Percentiles rank a stretch among this genome's conserved stretches.
These are phyloP conservation scores for Daldinia decipiens DNA, from an alignment of 495 filamentous ascomycete genomes.

Conservation along the genomic window DNA sequence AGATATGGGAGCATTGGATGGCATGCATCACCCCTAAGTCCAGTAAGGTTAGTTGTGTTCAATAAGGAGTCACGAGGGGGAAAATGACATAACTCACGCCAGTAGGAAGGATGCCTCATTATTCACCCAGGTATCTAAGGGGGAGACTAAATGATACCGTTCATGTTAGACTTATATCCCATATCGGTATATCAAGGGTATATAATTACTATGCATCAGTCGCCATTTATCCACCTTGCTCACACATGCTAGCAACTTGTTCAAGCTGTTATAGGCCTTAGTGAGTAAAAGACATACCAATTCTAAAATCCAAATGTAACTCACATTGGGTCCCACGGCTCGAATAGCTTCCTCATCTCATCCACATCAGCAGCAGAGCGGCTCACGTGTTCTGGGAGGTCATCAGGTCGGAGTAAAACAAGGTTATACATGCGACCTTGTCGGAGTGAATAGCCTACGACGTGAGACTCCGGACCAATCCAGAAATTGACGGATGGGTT, in stretches of 20 bases:
- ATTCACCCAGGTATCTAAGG: conserved; percentile 54
- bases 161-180: conserved; percentile 16
- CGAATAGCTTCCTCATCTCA: conserved; percentile 63
- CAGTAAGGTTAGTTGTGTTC: conserved; percentile 13
- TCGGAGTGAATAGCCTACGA: conserved; percentile 67
- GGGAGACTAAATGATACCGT: conserved; percentile 18
- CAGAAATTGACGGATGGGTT: conserved; percentile 74
- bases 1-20: conserved; percentile 77
- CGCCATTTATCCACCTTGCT: conserved; percentile 63
- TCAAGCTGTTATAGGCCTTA: conserved; percentile 33
- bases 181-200: neutral
- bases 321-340: conserved; percentile 62
- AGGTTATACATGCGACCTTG: conserved; percentile 66
- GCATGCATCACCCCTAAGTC: conserved; percentile 64
- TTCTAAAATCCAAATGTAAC: neutral
- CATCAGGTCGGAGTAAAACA: conserved; percentile 65
- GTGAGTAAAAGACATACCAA: neutral
- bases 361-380: conserved; percentile 55
- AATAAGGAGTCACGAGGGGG: neutral
- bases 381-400: conserved; percentile 57
- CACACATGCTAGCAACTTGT: conserved; percentile 58
- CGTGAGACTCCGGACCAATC: conserved; percentile 69
- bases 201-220: conserved; percentile 51
- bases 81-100: conserved; percentile 35
- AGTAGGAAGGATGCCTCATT: conserved; percentile 54